Percentiles rank a stretch among this genome's conserved stretches.
Evolutionary conservation across 169 alveolate species (phyloP).

Genomic region (Babesia microti): DNA sequence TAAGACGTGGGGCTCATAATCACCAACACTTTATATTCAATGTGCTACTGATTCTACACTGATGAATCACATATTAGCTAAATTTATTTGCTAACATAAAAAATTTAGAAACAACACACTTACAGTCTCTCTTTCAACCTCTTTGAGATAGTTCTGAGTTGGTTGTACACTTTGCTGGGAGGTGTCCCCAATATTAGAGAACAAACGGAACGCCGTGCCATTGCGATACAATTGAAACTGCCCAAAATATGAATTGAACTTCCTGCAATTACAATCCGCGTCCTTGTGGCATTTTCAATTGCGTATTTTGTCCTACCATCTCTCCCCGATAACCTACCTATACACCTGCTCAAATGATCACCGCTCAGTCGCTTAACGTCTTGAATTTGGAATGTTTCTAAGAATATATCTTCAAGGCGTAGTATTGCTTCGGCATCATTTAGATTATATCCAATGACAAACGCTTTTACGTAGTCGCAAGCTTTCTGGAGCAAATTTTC

Average conservation of each 20-base stretch:
- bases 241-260: constrained; percentile 69
- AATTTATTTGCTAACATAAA: too few relatives aligned
- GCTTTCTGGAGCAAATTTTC: constrained; percentile 77
- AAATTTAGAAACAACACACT: background rate
- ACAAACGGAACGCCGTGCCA: constrained; percentile 96
- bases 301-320: constrained; percentile 98
- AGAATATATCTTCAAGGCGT: constrained; percentile 92
- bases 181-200: constrained; percentile 93
- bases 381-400: constrained; percentile 93
- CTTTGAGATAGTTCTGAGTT: constrained; percentile 81
- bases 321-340: constrained; percentile 97
- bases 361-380: constrained; percentile 96
- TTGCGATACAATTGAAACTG: constrained; percentile 84
- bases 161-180: constrained; percentile 92
- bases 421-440: constrained; percentile 97
- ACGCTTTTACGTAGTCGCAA: constrained; percentile 91
- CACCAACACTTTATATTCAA: too few relatives aligned
- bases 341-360: constrained; percentile 94
- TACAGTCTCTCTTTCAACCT: constrained; percentile 79
- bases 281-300: constrained; percentile 96
- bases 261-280: constrained; percentile 87
- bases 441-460: constrained; percentile 95
- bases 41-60: too few relatives aligned
- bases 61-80: too few relatives aligned
- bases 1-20: too few relatives aligned